A percentile compares a stretch with the other conserved stretches of the same genome.
These are phyloP conservation scores for Insectozyma bohioensis DNA, from an alignment of 1,139 yeast species.

Conservation along the genomic window DNA sequence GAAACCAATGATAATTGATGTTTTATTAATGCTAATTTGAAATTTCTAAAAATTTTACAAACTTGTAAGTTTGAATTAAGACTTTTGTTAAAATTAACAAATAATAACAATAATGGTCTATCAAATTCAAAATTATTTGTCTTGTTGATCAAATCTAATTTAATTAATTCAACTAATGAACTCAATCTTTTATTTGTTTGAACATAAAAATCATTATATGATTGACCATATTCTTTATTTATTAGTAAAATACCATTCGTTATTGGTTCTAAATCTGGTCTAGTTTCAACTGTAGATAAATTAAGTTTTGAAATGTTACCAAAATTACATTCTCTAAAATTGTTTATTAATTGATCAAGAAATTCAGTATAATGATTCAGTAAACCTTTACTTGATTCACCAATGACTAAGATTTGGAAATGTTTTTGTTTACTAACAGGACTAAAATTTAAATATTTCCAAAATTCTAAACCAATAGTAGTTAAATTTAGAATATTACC, in stretches of 20 bases:
- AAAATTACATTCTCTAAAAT: slow-evolving; percentile 48
- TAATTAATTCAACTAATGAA: slow-evolving; percentile 34
- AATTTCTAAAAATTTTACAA: slow-evolving; percentile 48
- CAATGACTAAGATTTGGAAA: slow-evolving; percentile 52
- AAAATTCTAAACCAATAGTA: slow-evolving; percentile 41
- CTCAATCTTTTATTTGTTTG: slow-evolving; percentile 30
- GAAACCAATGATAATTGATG: slow-evolving; percentile 45
- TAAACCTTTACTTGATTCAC: slow-evolving; percentile 24
- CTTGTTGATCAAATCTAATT: slow-evolving; percentile 42
- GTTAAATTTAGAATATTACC: slow-evolving; percentile 36
- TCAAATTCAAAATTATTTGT: slow-evolving; percentile 44
- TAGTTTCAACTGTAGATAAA: slow-evolving; percentile 29
- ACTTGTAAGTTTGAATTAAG: slow-evolving; percentile 49
- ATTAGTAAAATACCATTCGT: slow-evolving; percentile 34
- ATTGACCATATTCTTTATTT: slow-evolving; percentile 20
- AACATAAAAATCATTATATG: slow-evolving; percentile 28
- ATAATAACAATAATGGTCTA: slow-evolving; percentile 47
- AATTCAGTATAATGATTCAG: slow-evolving; percentile 30
- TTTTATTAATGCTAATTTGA: slow-evolving; percentile 39
- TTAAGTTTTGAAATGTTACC: slow-evolving; percentile 43
- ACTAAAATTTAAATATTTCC: slow-evolving; percentile 57
- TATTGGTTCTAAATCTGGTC: slow-evolving; percentile 34
- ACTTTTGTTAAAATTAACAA: slow-evolving; percentile 45
- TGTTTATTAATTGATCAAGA: slow-evolving; percentile 37
- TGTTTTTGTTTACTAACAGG: slow-evolving; percentile 51